Base-by-base conservation (phyloP, 371 early-diverging fungal species). In the Mucor piriformis region DNA sequence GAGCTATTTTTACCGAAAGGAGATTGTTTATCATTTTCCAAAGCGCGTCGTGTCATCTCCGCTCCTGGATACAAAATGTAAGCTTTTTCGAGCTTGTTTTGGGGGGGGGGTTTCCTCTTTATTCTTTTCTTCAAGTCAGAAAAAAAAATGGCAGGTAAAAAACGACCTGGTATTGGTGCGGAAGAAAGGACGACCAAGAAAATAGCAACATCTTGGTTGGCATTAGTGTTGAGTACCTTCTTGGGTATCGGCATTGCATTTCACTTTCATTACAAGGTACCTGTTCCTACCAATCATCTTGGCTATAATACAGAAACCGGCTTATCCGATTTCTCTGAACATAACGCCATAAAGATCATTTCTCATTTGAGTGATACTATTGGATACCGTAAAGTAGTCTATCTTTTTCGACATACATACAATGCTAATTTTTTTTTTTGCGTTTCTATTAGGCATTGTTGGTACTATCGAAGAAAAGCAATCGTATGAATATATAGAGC, bases 301-400 rank as follows among this genome's bases (percentile, higher is more conserved):
- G 63, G 81, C 58, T 60, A 64, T 18, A 61, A 72, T 46, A 69
- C 74, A 1, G 29, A 46, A 1, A 77, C 79, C 12, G 75, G 81
- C 1, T 35, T 64, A 24, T 47, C 64, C 10, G 77, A 70, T 47
- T 87, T 87, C 54, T 87, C 86, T 15, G 87, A 87, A 56, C 65
- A 69, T 37, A 85, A 82, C 53, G 84, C 82, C 11, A 71, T 81
- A 33, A 59, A 69, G 24, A 68, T 77, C 6, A 79, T 83, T 8
- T 64, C 78, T 13, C 74, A 81, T 43, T 60, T 87, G 27, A 71
- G 82, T 25, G 70, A 76, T 15, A 74, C 82, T 6, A 71, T 86
- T 55, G 86, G 88, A n/a, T 79, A 80, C 44, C 77, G 86, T 61
- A 66, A 78, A 65, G n/a, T n/a, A n/a, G 6, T 65, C 50, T 35